Conservation (phyloP, 192 early-diverging fungal genomes). For the Thamnidium elegans region DNA sequence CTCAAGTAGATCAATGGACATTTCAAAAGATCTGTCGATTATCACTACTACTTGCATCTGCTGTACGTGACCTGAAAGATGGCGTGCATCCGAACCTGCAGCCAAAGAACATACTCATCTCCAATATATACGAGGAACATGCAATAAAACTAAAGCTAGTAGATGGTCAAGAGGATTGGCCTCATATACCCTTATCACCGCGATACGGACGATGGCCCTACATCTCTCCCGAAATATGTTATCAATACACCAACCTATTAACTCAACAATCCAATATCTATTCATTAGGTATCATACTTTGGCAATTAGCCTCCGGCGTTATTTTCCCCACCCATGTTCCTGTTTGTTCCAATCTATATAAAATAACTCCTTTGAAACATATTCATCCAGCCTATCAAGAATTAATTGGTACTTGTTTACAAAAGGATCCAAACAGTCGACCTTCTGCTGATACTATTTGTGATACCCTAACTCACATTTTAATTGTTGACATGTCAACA, state of each 20-base stretch:
- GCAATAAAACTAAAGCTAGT: neutral
- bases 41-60: neutral
- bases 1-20: slow-evolving; percentile 2
- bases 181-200: neutral
- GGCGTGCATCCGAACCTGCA: slow-evolving; percentile 5
- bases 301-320: slow-evolving; percentile 12
- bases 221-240: neutral
- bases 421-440: neutral
- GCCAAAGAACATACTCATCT: slow-evolving; percentile 2
- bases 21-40: slow-evolving; percentile 4
- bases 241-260: neutral
- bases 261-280: neutral
- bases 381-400: neutral
- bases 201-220: slow-evolving; percentile 14
- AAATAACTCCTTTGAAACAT: slow-evolving; percentile 4
- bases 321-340: neutral
- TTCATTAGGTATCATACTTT: slow-evolving; percentile 2
- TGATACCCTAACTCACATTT: neutral
- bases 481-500: slow-evolving; percentile 1
- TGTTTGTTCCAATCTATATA: neutral
- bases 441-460: slow-evolving; percentile 8
- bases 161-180: neutral
- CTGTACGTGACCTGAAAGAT: neutral
- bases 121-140: no score
- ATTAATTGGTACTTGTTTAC: neutral